phyloP scores from a whole-genome alignment of 106 monocot genomes.

The Dendrobium catenatum region DNA sequence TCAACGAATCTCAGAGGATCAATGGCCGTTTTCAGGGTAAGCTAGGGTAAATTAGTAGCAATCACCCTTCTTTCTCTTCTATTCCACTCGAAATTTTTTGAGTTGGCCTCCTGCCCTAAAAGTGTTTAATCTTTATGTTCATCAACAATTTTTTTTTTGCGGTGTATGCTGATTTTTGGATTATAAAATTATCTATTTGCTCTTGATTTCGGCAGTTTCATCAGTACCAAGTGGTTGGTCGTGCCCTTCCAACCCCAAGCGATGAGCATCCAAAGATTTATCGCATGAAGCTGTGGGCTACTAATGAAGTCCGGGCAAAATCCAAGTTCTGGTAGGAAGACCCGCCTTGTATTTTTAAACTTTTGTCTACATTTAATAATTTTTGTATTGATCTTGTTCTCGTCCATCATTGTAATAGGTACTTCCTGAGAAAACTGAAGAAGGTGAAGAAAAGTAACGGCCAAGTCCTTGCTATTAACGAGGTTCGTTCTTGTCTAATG shows the following conservation, averaged over 20 bases:
- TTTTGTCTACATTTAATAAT: not conserved
- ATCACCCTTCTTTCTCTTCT: not conserved
- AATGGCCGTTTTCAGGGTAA: not conserved
- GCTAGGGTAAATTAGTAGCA: too few relatives aligned
- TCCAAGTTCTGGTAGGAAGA: conserved; percentile 71
- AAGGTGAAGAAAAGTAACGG: conserved; percentile 97
- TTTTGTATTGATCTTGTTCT: not conserved
- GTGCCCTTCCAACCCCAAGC: conserved; percentile 53
- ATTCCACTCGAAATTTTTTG: not conserved
- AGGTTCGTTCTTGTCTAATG: conserved; percentile 32
- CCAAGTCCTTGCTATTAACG: conserved; percentile 71
- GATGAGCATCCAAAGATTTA: conserved; percentile 89
- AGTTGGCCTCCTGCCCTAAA: not conserved
- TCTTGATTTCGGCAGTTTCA: conserved; percentile 48
- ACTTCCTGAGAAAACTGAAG: conserved; percentile 90
- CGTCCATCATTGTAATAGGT: conserved; percentile 32
- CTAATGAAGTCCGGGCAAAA: conserved; percentile 88
- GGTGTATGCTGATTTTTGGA: not conserved
- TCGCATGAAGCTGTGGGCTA: conserved; percentile 92
- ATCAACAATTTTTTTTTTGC: too few relatives aligned
- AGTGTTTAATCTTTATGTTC: not conserved
- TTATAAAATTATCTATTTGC: not conserved
- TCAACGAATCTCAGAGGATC: too few relatives aligned
- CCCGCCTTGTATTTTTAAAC: not conserved
- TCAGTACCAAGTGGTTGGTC: conserved; percentile 88